Evolutionary conservation across 257 asterid species (phyloP), one percentile per base, ranked within the genome.

Genomic region (Marsdenia floribunda): DNA sequence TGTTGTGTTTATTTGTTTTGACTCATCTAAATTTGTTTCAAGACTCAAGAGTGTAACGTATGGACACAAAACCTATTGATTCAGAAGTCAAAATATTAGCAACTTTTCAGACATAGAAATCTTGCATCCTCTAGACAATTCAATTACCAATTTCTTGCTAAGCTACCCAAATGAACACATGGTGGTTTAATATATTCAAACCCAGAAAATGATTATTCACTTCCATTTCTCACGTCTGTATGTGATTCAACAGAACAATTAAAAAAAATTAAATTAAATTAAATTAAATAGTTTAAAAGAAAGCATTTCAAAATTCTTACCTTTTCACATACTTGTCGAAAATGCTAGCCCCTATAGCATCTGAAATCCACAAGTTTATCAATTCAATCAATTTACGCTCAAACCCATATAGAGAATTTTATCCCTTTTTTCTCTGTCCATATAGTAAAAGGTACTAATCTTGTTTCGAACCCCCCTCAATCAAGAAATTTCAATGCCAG

Each of bases 241-340:
- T 38, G 16, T 29, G n/a, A 21, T 13, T 61, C 44, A 14, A 61
- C 19, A n/a, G 49, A 9, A 38, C 15, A 40, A 70, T 11, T 6
- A 57, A 29, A 78, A 63, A 50, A 29, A 78, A 63, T n/a, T n/a
- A n/a, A n/a, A n/a, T n/a, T n/a, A n/a, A n/a, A n/a, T n/a, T n/a
- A 24, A 16, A 58, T 12, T 2, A 68, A 47, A 33, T 15, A 5
- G n/a, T 66, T 19, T 22, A 16, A 42, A 19, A 50, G 71, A 38
- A 44, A 47, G 11, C 46, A 42, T 35, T 57, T 15, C 38, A 18
- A 8, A 49, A 22, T 73, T n/a, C 86, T 82, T 77, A 94, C 99
- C 80, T 92, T 58, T 92, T 94, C 72, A 92, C 82, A 79, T 94
- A 94, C 73, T 86, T 92, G 85, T 92, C 97, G 61, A 94, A 78